phyloP scores from a whole-genome alignment of 129 eudicot genomes.

The Escallonia rubra region DNA sequence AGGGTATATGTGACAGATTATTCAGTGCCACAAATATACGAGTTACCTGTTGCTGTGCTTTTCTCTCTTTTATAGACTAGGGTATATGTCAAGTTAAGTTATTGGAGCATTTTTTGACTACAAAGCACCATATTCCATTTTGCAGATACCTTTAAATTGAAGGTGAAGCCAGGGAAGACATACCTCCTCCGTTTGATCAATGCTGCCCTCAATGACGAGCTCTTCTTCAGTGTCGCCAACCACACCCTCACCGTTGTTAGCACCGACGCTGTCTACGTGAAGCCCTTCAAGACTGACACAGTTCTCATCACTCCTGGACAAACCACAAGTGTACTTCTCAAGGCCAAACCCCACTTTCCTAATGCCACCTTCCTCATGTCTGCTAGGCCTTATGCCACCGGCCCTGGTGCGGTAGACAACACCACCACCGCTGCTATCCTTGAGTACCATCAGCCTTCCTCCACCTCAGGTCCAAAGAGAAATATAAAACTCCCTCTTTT shows the following conservation, averaged over 20 bases:
- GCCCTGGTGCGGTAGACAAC: slow-evolving; percentile 24
- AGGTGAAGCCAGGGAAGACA: slow-evolving; percentile 33
- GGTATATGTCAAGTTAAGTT: too few species aligned
- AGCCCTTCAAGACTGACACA: slow-evolving; percentile 25
- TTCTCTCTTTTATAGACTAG: too few species aligned
- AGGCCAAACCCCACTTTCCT: slow-evolving; percentile 18
- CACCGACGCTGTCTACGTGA: slow-evolving; percentile 29
- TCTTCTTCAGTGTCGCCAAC: slow-evolving; percentile 36
- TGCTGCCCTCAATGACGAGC: slow-evolving; percentile 35
- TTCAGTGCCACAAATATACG: background rate
- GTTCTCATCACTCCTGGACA: slow-evolving; percentile 37
- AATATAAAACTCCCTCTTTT: slow-evolving; percentile 16
- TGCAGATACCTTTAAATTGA: slow-evolving; percentile 33
- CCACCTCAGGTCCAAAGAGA: background rate
- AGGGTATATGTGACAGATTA: slow-evolving; percentile 7
- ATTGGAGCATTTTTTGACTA: too few species aligned
- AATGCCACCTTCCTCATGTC: slow-evolving; percentile 23
- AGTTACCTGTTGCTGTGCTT: too few species aligned
- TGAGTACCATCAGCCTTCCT: slow-evolving; percentile 11
- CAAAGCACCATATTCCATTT: background rate
- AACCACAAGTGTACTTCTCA: slow-evolving; percentile 37
- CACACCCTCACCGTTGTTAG: slow-evolving; percentile 30
- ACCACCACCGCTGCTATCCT: slow-evolving; percentile 24
- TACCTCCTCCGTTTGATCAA: slow-evolving; percentile 32
- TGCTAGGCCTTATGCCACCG: slow-evolving; percentile 29